A percentile compares a stretch with the other conserved stretches of the same genome.
Conservation (phyloP, 2,329 filamentous ascomycete genomes). For the Moelleriella libera region DNA sequence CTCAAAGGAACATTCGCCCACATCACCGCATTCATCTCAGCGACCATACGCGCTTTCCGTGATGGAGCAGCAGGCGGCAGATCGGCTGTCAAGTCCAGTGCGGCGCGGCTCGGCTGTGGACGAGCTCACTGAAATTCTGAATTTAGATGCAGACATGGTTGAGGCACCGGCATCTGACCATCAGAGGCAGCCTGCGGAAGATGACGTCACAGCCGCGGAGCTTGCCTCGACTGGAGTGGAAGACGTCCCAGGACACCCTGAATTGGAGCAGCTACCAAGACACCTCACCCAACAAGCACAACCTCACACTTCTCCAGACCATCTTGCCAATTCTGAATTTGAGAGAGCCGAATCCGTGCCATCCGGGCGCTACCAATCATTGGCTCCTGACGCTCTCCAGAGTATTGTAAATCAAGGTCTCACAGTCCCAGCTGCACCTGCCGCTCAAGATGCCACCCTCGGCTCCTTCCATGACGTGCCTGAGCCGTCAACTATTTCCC, state of each 20-base stretch:
- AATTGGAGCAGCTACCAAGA: no score
- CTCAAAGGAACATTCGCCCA: neutral
- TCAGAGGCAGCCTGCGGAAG: neutral
- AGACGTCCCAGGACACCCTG: no score
- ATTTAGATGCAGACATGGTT: slow-evolving; percentile 4
- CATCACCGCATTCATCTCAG: neutral
- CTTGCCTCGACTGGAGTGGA: neutral
- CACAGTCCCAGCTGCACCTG: slow-evolving; percentile 6
- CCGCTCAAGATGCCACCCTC: slow-evolving; percentile 9
- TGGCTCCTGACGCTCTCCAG: slow-evolving; percentile 9
- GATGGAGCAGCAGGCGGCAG: slow-evolving; percentile 1
- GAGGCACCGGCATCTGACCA: neutral
- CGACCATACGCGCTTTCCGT: neutral
- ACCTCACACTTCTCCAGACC: neutral
- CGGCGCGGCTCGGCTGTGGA: slow-evolving; percentile 4
- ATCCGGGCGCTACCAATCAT: slow-evolving; percentile 6
- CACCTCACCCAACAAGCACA: neutral
- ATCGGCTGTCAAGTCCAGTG: neutral
- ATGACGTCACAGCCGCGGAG: neutral
- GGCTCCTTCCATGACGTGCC: slow-evolving; percentile 7
- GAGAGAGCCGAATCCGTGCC: neutral
- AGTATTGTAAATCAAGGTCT: slow-evolving; percentile 10
- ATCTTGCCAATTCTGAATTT: neutral
- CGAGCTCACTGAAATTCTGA: slow-evolving; percentile 6
- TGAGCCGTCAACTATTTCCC: slow-evolving; percentile 20